Evolutionary conservation across 2,329 filamentous ascomycete genomes (phyloP).

Genomic region (Ascochyta clinopodiicola): DNA sequence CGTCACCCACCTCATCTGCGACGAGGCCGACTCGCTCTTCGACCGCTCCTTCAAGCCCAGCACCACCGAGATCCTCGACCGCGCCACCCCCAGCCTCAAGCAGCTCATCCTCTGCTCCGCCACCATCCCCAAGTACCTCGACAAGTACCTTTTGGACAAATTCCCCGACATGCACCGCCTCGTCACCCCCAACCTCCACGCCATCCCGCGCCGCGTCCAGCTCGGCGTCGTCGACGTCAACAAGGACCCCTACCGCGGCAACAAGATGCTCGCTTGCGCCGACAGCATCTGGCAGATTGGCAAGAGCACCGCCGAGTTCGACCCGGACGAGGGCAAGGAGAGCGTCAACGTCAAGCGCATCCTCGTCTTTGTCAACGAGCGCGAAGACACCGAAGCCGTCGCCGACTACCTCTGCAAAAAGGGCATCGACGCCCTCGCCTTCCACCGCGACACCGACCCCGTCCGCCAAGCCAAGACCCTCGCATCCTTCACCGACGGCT

Average conservation of each 20-base stretch:
- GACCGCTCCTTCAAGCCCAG: slow-evolving; percentile 89
- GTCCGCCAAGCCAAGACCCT: slow-evolving; percentile 79
- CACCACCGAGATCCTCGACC: slow-evolving; percentile 83
- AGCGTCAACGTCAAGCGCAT: slow-evolving; percentile 78
- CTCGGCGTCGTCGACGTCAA: slow-evolving; percentile 91
- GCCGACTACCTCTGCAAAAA: slow-evolving; percentile 80
- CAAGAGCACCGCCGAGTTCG: slow-evolving; percentile 65
- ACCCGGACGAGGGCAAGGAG: slow-evolving; percentile 54
- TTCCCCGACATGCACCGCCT: slow-evolving; percentile 86
- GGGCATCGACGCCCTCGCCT: slow-evolving; percentile 84
- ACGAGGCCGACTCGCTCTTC: slow-evolving; percentile 95
- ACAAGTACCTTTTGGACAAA: slow-evolving; percentile 79
- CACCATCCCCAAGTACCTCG: slow-evolving; percentile 89
- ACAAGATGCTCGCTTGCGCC: slow-evolving; percentile 90
- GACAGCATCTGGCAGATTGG: slow-evolving; percentile 95
- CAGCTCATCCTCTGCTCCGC: slow-evolving; percentile 94
- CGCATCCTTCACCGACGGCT: slow-evolving; percentile 65
- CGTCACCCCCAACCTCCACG: slow-evolving; percentile 93
- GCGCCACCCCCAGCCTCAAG: slow-evolving; percentile 78
- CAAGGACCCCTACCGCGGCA: slow-evolving; percentile 90
- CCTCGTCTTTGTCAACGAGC: slow-evolving; percentile 95
- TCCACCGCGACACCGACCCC: slow-evolving; percentile 84
- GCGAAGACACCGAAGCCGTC: slow-evolving; percentile 83
- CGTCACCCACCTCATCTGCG: slow-evolving; percentile 85
- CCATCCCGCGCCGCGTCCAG: slow-evolving; percentile 92